Conservation (phyloP, 2,329 filamentous ascomycete genomes). For the Orbilia blumenaviensis region DNA sequence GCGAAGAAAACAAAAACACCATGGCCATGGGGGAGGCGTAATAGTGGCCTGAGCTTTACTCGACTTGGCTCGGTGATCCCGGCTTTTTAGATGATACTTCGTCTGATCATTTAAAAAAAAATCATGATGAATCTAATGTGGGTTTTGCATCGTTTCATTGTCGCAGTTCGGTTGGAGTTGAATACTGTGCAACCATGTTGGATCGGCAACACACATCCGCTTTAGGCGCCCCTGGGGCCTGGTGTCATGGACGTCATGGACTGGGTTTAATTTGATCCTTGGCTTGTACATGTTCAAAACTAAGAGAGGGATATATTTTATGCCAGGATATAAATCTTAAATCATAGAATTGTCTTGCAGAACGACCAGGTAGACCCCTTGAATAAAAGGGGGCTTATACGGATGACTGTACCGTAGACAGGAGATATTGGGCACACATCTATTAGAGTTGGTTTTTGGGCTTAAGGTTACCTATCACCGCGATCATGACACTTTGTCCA, state of each 20-base stretch:
- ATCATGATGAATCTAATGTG: too few species aligned
- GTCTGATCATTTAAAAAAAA: too few species aligned
- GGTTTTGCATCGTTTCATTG: too few species aligned
- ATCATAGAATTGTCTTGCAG: neutral
- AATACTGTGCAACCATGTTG: slow-evolving; percentile 10
- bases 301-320: neutral
- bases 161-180: neutral
- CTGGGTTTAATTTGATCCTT: slow-evolving; percentile 5
- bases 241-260: slow-evolving; percentile 2
- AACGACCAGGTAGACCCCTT: too few species aligned
- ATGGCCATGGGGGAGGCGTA: too few species aligned
- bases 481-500: too few species aligned
- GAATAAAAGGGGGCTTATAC: too few species aligned
- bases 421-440: too few species aligned
- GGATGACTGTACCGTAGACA: too few species aligned
- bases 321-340: neutral
- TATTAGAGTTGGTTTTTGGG: too few species aligned
- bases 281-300: neutral
- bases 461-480: too few species aligned
- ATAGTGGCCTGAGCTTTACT: neutral
- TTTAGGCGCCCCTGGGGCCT: neutral
- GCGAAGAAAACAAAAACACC: neutral
- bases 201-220: slow-evolving; percentile 22
- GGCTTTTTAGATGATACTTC: neutral
- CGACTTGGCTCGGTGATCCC: neutral